Conservation (phyloP, 148 eudicot genomes). For the Linanthus parryae region DNA sequence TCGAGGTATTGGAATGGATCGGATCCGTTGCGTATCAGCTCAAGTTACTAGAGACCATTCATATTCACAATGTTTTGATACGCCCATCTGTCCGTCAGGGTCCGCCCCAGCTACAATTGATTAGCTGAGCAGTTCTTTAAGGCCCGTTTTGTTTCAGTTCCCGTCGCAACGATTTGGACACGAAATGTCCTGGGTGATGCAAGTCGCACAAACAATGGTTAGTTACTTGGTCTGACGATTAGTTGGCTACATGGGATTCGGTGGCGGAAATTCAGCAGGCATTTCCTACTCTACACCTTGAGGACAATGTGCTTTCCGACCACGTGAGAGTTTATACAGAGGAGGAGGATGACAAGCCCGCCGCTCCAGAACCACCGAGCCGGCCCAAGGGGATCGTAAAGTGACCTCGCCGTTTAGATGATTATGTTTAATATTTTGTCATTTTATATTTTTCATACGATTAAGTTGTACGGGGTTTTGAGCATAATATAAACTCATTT, state of each 20-base stretch:
- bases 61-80: not conserved
- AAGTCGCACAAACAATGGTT: not conserved
- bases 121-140: not conserved
- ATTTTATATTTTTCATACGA: no score
- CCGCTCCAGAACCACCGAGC: no score
- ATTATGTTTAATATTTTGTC: no score
- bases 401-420: no score
- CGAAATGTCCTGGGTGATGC: not conserved
- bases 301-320: not conserved
- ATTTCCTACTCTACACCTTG: not conserved
- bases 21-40: not conserved
- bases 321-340: no score
- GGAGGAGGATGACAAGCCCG: no score
- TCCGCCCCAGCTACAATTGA: no score
- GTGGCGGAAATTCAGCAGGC: not conserved
- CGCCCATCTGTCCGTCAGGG: no score
- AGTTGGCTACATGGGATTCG: not conserved
- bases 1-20: not conserved
- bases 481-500: no score
- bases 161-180: no score
- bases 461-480: no score
- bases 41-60: not conserved
- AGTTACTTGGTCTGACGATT: not conserved
- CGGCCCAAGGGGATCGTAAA: no score
- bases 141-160: not conserved